Evolutionary conservation across 2,329 filamentous ascomycete species (phyloP).

Genomic region (Pestalotiopsis fici): DNA sequence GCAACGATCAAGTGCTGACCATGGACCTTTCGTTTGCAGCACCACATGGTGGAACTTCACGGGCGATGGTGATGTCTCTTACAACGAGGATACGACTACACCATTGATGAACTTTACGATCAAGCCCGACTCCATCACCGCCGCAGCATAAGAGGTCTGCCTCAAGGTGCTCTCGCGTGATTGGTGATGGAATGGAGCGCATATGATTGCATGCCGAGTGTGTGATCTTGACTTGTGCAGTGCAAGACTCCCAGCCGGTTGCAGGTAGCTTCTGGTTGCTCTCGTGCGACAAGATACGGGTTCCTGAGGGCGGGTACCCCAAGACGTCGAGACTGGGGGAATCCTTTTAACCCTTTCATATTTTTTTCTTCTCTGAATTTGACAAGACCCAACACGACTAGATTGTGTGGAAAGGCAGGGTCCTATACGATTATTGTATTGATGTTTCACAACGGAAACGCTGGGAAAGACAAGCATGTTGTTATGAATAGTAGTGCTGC

Average conservation of each 20-base stretch:
- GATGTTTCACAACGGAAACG: not conserved
- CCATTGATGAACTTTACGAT: conserved; percentile 29
- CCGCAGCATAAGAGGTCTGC: conserved; percentile 20
- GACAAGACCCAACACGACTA: not conserved
- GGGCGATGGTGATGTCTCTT: conserved; percentile 25
- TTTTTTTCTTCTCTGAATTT: not conserved
- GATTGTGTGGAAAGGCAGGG: not conserved
- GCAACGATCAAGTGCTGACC: not conserved
- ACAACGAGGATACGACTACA: conserved; percentile 23
- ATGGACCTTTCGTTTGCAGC: conserved; percentile 11
- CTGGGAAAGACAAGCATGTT: not conserved
- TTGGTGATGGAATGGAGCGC: not conserved
- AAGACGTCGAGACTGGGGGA: not conserved
- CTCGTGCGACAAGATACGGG: not conserved
- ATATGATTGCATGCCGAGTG: not conserved
- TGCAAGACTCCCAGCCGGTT: not conserved
- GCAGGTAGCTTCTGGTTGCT: not conserved
- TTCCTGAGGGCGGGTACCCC: not conserved
- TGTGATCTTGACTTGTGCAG: not conserved
- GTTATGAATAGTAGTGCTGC: not conserved
- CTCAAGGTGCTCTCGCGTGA: not conserved
- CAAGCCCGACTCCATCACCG: conserved; percentile 25
- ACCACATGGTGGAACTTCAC: conserved; percentile 34
- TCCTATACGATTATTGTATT: not conserved
- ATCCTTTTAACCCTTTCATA: not conserved